Percentiles rank a stretch among this genome's conserved stretches.
These are phyloP conservation scores for Verticillium dahliae DNA, from an alignment of 2,329 filamentous ascomycete species.

Conservation along the genomic window DNA sequence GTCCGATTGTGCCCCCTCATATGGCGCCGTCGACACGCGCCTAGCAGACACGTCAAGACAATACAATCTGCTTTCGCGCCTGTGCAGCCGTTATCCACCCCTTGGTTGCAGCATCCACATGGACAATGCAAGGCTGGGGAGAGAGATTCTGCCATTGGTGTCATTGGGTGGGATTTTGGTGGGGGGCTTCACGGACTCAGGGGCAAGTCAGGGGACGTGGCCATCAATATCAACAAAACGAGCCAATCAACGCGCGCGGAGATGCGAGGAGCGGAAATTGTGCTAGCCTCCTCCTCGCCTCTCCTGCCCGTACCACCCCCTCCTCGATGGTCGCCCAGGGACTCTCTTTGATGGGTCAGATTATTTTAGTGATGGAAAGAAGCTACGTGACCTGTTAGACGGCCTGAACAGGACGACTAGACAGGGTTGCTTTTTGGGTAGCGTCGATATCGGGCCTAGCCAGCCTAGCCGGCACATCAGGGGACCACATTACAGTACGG, in stretches of 20 bases:
- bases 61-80: not conserved
- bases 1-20: not conserved
- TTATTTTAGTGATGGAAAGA: not conserved
- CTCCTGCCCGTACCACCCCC: not conserved
- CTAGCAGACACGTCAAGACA: not conserved
- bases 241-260: not conserved
- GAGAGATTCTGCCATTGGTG: not conserved
- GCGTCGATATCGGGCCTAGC: not conserved
- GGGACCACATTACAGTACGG: not conserved
- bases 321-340: not conserved
- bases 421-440: not conserved
- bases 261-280: not conserved
- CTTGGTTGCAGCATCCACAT: not conserved
- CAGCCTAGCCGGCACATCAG: not conserved
- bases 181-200: not conserved
- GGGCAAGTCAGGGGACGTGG: not conserved
- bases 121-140: not conserved
- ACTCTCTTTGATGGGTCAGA: not conserved
- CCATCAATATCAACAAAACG: not conserved
- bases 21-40: not conserved
- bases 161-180: not conserved
- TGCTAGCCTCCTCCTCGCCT: not conserved
- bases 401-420: not conserved
- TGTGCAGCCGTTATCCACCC: no score
- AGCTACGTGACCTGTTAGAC: not conserved